Base-by-base conservation (phyloP, 495 filamentous ascomycete genomes). In the Penicillium goetzii region DNA sequence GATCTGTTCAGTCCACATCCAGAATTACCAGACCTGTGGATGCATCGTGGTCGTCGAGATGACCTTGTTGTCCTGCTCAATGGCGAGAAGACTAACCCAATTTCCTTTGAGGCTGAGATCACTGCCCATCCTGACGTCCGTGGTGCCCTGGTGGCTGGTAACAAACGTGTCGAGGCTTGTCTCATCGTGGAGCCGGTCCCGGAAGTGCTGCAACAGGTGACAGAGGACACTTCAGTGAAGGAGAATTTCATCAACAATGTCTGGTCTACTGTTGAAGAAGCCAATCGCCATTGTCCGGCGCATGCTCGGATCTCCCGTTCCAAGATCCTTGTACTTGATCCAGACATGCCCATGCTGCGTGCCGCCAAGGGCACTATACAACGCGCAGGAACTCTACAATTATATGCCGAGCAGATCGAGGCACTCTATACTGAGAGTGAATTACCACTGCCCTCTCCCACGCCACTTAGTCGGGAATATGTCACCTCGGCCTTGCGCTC, bases 1-100 rank as follows among this genome's bases (percentile, higher is more conserved):
- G 86, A 89, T 70, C 66, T 89, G 34, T 89, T 79, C 68, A 64
- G 65, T 38, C 75, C 70, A 9, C 76, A 78, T 56, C 68, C 77
- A 2, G 55, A 64, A 2, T 67, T 64, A 23, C 51, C 61, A 1
- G 43, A 63, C 3, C 38, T 68, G 0, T 81, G 76, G 76, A 58
- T 33, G 11, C 79, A 66, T 40, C 23, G 60, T 9, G 74, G 72
- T 4, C 63, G 78, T 2, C n/a, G 30, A 6, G 77, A 81, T 30
- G 78, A 83, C 63, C 60, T 78, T 1, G 74, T 80, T 25, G 73
- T 79, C 12, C 63, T 83, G 8, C 68, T 47, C 12, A 78, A 75
- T 49, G 78, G 79, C 7, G 74, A 80, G 51, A 81, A 76, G 55
- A 68, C 75, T 59, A 78, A 80, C 59, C 79, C 78, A 1, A 60